Base-by-base conservation (phyloP, 1,284 basidiomycete genomes). In the Irpex sp. region DNA sequence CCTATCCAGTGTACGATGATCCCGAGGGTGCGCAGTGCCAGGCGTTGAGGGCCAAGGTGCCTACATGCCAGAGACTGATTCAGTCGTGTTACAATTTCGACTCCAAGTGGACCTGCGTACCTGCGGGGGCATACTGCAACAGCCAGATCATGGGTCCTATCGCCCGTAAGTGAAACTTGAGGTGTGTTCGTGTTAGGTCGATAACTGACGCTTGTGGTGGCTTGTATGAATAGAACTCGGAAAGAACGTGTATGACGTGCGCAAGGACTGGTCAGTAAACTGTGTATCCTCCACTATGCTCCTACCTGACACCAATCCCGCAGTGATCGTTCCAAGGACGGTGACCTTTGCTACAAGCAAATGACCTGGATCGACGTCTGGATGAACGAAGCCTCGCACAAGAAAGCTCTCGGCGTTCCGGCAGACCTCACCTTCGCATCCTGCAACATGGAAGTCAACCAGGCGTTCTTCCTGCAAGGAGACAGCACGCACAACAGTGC, bases 221-320 rank as follows among this genome's bases (percentile, higher is more conserved):
- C 38, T 38, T 6, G 17, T 9, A 8, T 11, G 36, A n/a, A 47
- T 26, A 89, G 87, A 86, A 74, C 81, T 84, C 70, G 88, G 86
- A 5, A 72, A 82, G 48, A 91, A 91, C 75, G 85, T 90, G 37
- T 97, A 97, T 74, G 96, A 98, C 70, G 91, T 96, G 8, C 87
- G 96, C 63, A 82, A 77, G 66, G 81, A 81, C 65, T 98, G 96
- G 66, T 67, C 57, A 19, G 64, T 54, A 26, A n/a, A 26, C 17
- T 21, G 11, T 9, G 9, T 17, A 36, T 34, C 26, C 49, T 55
- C 15, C 52, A 26, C 7, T 55, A 13, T 56, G 36, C 37, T 57
- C 37, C 55, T 36, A 13, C 9, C 34, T 40, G 17, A 58, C n/a
- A 40, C 31, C 49, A 47, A 37, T 21, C 13, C 13, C n/a, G 21